Conservation (phyloP, 2,329 filamentous ascomycete genomes). For the Claviceps arundinis region DNA sequence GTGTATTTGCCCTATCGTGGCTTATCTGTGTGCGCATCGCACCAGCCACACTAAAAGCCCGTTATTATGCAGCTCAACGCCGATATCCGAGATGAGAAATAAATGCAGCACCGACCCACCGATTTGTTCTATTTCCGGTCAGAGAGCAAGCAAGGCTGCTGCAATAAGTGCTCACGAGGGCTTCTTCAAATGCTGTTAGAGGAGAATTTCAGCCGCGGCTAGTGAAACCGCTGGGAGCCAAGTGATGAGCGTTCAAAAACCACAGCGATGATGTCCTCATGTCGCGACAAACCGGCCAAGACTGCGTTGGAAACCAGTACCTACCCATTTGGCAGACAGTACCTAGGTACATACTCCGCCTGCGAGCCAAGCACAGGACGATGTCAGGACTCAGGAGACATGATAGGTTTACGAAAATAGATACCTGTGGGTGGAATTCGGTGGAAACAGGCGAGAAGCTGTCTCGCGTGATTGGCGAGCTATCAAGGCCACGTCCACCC, state of each 20-base stretch:
- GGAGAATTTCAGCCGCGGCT: neutral
- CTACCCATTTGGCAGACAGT: no score
- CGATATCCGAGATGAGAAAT: neutral
- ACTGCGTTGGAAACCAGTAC: neutral
- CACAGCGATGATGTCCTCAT: neutral
- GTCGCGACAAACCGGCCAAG: neutral
- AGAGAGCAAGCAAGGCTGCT: no score
- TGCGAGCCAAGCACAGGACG: conserved; percentile 1
- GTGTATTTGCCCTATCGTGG: no score
- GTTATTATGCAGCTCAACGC: neutral
- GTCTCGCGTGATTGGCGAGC: conserved; percentile 17
- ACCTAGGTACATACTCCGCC: no score
- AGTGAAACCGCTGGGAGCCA: neutral
- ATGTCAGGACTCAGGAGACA: conserved; percentile 3
- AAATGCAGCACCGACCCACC: neutral
- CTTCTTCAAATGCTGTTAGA: neutral
- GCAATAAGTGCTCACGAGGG: neutral
- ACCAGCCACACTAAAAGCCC: neutral
- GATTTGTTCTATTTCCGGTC: neutral
- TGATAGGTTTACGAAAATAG: conserved; percentile 13
- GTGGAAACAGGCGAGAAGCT: conserved; percentile 15
- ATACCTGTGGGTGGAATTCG: conserved; percentile 12
- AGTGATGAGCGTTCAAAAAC: neutral
- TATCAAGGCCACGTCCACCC: neutral
- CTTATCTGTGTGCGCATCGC: neutral